Conservation (phyloP, 2,329 filamentous ascomycete genomes). For the Escovopsis sp. region DNA sequence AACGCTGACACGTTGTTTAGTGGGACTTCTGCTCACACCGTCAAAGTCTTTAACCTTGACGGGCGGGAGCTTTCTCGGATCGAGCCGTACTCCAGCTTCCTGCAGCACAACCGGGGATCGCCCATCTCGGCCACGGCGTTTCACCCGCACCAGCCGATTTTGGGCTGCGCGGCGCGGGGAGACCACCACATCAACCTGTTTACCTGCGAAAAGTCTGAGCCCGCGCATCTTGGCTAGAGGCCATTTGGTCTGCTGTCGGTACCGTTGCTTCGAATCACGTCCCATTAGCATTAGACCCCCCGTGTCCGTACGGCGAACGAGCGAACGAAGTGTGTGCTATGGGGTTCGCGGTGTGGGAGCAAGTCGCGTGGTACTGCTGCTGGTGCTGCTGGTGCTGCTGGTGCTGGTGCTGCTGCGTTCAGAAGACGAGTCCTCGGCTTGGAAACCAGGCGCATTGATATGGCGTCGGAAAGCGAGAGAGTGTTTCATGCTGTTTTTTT, state of each 20-base stretch:
- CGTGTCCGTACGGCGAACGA: background rate
- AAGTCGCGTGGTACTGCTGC: too few relatives aligned
- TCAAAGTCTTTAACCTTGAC: conserved; percentile 86
- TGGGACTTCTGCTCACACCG: conserved; percentile 72
- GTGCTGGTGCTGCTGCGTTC: too few relatives aligned
- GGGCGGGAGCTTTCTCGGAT: conserved; percentile 65
- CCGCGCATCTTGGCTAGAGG: conserved; percentile 8
- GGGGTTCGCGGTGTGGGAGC: background rate
- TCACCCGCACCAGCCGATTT: conserved; percentile 84
- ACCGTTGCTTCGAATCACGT: too few relatives aligned
- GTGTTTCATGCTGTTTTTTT: too few relatives aligned
- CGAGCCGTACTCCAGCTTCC: conserved; percentile 81
- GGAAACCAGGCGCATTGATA: too few relatives aligned
- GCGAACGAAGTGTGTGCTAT: background rate
- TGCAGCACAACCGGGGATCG: conserved; percentile 63
- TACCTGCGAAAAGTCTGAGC: conserved; percentile 44
- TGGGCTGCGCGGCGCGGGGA: conserved; percentile 73
- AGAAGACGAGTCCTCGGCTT: too few relatives aligned
- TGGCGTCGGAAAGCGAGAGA: too few relatives aligned
- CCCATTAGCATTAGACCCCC: background rate
- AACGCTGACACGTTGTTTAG: conserved; percentile 27
- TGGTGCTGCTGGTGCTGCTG: too few relatives aligned
- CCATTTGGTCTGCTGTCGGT: background rate
- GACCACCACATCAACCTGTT: conserved; percentile 88
- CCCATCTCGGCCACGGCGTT: conserved; percentile 85